A percentile compares a stretch with the other conserved stretches of the same genome.
These are phyloP conservation scores for Cutaneotrichosporon sp. DNA, from an alignment of 1,284 basidiomycete species.

Conservation along the genomic window DNA sequence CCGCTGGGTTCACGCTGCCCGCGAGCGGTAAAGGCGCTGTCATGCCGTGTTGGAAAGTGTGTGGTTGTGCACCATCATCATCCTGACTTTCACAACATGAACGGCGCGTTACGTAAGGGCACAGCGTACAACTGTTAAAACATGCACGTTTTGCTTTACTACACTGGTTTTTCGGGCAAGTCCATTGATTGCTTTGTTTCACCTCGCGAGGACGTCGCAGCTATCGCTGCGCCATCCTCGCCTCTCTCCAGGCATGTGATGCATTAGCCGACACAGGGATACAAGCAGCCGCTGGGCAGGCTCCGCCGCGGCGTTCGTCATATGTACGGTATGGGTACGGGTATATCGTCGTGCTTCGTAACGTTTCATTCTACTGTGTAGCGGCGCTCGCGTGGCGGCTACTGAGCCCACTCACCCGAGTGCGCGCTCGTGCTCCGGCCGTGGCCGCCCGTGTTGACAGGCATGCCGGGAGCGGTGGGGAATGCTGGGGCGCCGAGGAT, in stretches of 20 bases:
- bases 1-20: background rate
- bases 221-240: background rate
- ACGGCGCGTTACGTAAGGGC: background rate
- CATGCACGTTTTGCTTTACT: background rate
- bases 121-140: background rate
- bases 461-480: background rate
- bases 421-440: background rate
- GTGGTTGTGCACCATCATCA: too few relatives aligned
- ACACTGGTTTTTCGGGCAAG: too few relatives aligned
- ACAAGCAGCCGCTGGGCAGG: constrained; percentile 14
- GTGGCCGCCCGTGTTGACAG: background rate
- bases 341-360: background rate
- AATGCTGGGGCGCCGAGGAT: background rate
- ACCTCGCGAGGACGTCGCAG: too few relatives aligned
- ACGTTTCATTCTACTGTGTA: background rate
- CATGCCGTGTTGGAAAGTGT: background rate
- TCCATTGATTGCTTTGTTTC: too few relatives aligned
- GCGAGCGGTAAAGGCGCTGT: background rate
- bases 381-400: background rate
- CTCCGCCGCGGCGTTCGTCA: background rate
- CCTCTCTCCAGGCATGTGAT: background rate
- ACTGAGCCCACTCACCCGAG: constrained; percentile 13
- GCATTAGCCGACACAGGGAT: background rate
- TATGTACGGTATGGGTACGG: too few relatives aligned
- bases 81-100: too few relatives aligned